A percentile compares a stretch with the other conserved stretches of the same genome.
Conservation (phyloP, 169 alveolate genomes). For the Toxoplasma gondii region DNA sequence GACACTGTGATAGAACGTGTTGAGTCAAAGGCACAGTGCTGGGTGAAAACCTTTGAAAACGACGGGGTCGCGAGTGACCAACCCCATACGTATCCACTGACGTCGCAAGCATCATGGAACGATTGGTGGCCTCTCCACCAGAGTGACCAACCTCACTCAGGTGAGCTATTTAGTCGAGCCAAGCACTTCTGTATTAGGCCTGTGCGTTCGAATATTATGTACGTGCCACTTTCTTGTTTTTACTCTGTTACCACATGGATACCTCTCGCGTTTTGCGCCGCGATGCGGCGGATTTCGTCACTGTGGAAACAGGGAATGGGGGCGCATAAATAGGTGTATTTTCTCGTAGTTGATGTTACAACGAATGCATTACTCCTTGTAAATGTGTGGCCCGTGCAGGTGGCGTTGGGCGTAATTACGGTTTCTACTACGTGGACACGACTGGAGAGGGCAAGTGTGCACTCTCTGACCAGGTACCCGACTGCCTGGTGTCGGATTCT, state of each 20-base stretch:
- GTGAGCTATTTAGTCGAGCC: neutral
- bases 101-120: neutral
- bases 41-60: constrained; percentile 48
- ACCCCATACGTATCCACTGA: neutral
- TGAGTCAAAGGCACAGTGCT: constrained; percentile 33
- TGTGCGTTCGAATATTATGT: too few relatives aligned
- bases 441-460: neutral
- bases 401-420: constrained; percentile 35
- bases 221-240: too few relatives aligned
- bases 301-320: too few relatives aligned
- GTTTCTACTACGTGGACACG: neutral
- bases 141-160: neutral
- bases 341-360: too few relatives aligned
- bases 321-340: too few relatives aligned
- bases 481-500: neutral
- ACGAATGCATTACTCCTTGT: too few relatives aligned
- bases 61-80: constrained; percentile 54
- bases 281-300: too few relatives aligned
- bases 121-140: constrained; percentile 20
- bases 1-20: constrained; percentile 15
- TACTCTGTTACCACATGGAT: too few relatives aligned
- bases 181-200: too few relatives aligned
- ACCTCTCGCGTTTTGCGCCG: too few relatives aligned
- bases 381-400: neutral
- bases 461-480: neutral